Evolutionary conservation across 441 rosid species (phyloP), one percentile per base, ranked within the genome.

Genomic region (Euphorbia corollata): DNA sequence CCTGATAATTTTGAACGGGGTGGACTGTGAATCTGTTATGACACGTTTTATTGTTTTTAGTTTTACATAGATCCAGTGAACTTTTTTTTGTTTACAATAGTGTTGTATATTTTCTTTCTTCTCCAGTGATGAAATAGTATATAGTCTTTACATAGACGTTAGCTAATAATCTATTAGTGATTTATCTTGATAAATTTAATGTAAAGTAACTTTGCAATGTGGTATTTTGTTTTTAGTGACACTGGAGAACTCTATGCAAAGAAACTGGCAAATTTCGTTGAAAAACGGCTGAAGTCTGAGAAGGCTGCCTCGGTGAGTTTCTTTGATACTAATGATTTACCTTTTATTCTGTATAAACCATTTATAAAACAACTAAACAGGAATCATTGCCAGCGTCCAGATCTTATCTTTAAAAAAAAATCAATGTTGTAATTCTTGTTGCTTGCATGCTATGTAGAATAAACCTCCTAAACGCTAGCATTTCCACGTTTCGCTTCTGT

Each of bases 231-330:
- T 67, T 72, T 74, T 87, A 90, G 99, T 83, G 97, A 85, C 64
- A 51, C 81, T 38, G 98, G 98, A 73, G 95, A 90, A 78, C 74
- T 95, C 65, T 95, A 92, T 80, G 78, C 89, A 2, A 88, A 87
- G 84, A 95, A 95, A 80, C 97, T 95, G 56, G 82, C 92, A 16
- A 86, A 89, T 82, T 95, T 95, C 68, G 83, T 95, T 2, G 99
- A 86, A 78, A 95, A 92, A 81, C 84, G 97, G 70, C 81, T 95
- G 74, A 92, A 87, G 86, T 79, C 90, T 78, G 99, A 92, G 82
- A 92, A 89, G 78, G 88, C 98, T 59, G 99, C 99, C 72, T 92
- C 99, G 45, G 98, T 92, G 86, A 90, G 98, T 77, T 68, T 73
- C 68, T 30, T 60, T 68, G 63, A 65, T 55, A 58, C 65, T 20